phyloP scores from a whole-genome alignment of 371 early-diverging fungal genomes.

The Entomophthora muscae region DNA sequence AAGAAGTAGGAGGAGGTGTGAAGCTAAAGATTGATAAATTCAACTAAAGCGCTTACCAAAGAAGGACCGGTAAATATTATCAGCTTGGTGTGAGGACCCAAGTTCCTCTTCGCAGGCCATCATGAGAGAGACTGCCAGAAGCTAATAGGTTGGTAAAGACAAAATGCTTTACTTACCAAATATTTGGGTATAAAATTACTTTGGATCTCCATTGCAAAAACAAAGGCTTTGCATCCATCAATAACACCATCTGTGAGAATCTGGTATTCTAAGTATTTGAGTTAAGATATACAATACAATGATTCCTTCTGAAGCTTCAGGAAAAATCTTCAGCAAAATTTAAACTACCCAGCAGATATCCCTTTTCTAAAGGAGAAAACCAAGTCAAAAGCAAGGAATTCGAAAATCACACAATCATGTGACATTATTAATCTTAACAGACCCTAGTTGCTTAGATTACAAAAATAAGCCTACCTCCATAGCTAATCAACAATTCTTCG shows the following conservation, averaged over 20 bases:
- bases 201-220: background rate
- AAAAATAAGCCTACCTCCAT: background rate
- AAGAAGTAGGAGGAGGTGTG: background rate
- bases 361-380: no score
- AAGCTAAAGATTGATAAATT: background rate
- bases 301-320: no score
- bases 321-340: no score
- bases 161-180: background rate
- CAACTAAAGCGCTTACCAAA: background rate
- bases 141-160: background rate
- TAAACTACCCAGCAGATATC: no score
- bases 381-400: no score
- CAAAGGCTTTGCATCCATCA: background rate
- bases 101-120: background rate
- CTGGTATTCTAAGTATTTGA: background rate
- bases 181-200: background rate
- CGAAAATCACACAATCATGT: no score
- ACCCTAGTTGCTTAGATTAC: background rate
- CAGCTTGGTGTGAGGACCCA: background rate
- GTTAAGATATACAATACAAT: no score
- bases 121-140: background rate
- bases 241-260: background rate
- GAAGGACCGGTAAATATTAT: slow-evolving; percentile 2
- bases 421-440: no score
- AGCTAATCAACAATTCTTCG: background rate